These are phyloP conservation scores for Tulasnella sp. DNA, from an alignment of 768 basidiomycete genomes.

Conservation along the genomic window DNA sequence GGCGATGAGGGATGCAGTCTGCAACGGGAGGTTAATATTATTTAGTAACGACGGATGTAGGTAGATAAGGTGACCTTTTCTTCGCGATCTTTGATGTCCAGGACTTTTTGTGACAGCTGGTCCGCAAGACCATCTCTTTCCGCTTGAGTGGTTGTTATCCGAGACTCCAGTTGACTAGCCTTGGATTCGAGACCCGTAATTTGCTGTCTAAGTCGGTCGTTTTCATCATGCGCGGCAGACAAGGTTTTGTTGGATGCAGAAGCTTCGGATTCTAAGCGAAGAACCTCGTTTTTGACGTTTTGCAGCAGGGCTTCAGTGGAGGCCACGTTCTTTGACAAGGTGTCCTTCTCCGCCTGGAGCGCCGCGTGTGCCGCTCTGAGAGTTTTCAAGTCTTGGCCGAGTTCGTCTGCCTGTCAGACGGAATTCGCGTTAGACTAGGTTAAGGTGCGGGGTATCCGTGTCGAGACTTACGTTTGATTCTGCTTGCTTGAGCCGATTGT, in stretches of 20 bases:
- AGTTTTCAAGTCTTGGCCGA: background rate
- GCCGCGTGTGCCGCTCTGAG: background rate
- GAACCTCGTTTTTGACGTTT: background rate
- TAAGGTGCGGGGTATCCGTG: background rate
- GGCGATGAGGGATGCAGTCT: background rate
- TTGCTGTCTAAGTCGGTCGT: background rate
- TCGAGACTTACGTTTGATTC: background rate
- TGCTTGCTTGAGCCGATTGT: slow-evolving; percentile 8
- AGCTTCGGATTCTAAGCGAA: background rate
- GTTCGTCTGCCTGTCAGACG: background rate
- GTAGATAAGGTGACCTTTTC: background rate
- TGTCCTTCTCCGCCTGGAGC: slow-evolving; percentile 8
- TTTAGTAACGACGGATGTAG: background rate
- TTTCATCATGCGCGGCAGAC: slow-evolving; percentile 10
- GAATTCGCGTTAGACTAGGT: background rate
- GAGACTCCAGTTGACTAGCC: slow-evolving; percentile 10
- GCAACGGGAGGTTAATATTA: background rate
- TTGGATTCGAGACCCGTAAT: slow-evolving; percentile 6
- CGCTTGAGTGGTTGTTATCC: background rate
- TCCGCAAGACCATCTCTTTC: background rate
- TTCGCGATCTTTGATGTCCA: background rate
- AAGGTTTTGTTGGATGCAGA: background rate
- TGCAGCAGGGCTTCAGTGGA: background rate
- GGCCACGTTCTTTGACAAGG: background rate
- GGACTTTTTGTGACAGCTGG: background rate